Conservation (phyloP, 2,329 filamentous ascomycete genomes). For the Nemania bipapillata region DNA sequence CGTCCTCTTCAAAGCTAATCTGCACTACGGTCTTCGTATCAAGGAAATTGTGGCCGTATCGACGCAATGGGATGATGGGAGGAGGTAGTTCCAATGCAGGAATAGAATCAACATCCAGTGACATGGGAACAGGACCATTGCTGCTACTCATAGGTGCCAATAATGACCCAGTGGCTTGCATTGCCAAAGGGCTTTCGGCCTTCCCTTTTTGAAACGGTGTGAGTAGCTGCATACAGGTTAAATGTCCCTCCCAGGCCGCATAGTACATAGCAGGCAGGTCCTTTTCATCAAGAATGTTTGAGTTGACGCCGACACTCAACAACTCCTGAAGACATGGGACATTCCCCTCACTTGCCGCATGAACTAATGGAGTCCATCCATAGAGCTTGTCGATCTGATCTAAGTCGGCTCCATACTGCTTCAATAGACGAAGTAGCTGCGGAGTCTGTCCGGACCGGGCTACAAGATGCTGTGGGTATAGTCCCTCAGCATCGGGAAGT, state of each 20-base stretch:
- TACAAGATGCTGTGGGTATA: slow-evolving; percentile 97
- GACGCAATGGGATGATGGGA: slow-evolving; percentile 91
- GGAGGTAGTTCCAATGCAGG: slow-evolving; percentile 91
- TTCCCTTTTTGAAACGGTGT: slow-evolving; percentile 66
- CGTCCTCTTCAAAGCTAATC: slow-evolving; percentile 83
- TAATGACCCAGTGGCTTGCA: slow-evolving; percentile 54
- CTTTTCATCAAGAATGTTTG: slow-evolving; percentile 88
- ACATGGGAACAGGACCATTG: slow-evolving; percentile 68
- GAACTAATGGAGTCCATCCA: slow-evolving; percentile 95
- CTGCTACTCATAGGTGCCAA: slow-evolving; percentile 61
- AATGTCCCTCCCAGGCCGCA: slow-evolving; percentile 95
- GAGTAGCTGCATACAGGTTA: slow-evolving; percentile 92
- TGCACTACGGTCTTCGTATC: slow-evolving; percentile 97
- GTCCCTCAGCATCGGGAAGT: slow-evolving; percentile 92
- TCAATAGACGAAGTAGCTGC: slow-evolving; percentile 80
- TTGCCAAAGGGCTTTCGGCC: slow-evolving; percentile 58
- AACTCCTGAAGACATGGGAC: slow-evolving; percentile 86
- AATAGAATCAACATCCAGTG: slow-evolving; percentile 85
- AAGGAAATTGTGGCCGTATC: slow-evolving; percentile 98
- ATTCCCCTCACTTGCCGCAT: slow-evolving; percentile 95
- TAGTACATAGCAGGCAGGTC: slow-evolving; percentile 96
- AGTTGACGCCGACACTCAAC: slow-evolving; percentile 80
- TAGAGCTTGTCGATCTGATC: slow-evolving; percentile 96
- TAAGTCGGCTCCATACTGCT: slow-evolving; percentile 86
- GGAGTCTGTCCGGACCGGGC: slow-evolving; percentile 87